A percentile compares a stretch with the other conserved stretches of the same genome.
Evolutionary conservation across 2,329 filamentous ascomycete species (phyloP).

Genomic region (Cytospora leucostoma): DNA sequence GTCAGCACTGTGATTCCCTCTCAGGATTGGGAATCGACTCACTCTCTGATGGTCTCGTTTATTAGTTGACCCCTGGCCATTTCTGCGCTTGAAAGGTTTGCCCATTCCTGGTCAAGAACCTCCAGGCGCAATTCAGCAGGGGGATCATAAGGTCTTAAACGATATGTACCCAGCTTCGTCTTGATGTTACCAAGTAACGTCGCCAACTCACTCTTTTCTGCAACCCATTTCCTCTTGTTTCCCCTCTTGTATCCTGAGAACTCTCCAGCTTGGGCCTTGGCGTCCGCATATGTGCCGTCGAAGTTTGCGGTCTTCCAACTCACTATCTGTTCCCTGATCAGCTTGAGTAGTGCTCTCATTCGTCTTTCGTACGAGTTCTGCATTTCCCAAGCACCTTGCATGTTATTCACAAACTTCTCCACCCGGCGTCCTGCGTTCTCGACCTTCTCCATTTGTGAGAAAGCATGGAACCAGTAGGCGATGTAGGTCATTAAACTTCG

Average conservation of each 20-base stretch:
- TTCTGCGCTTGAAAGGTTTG: constrained; percentile 75
- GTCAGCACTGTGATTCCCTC: constrained; percentile 8
- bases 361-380: constrained; percentile 92
- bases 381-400: constrained; percentile 99
- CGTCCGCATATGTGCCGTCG: constrained; percentile 88
- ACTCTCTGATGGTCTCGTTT: constrained; percentile 97
- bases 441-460: constrained; percentile 97
- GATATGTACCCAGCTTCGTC: constrained; percentile 95
- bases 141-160: constrained; percentile 86
- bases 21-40: constrained; percentile 38
- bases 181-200: constrained; percentile 97
- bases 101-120: constrained; percentile 81
- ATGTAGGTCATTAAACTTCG: constrained; percentile 99
- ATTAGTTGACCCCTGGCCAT: constrained; percentile 89
- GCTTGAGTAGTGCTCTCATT: constrained; percentile 78
- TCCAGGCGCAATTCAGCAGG: constrained; percentile 81
- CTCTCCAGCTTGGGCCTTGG: constrained; percentile 79
- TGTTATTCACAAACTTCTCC: constrained; percentile 97
- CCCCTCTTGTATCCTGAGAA: constrained; percentile 90
- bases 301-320: constrained; percentile 80
- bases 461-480: constrained; percentile 99
- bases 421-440: constrained; percentile 95
- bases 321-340: constrained; percentile 72
- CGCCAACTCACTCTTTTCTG: constrained; percentile 93
- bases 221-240: constrained; percentile 92